Conservation (phyloP, 345 rosid species). For the Aquilaria sinensis region DNA sequence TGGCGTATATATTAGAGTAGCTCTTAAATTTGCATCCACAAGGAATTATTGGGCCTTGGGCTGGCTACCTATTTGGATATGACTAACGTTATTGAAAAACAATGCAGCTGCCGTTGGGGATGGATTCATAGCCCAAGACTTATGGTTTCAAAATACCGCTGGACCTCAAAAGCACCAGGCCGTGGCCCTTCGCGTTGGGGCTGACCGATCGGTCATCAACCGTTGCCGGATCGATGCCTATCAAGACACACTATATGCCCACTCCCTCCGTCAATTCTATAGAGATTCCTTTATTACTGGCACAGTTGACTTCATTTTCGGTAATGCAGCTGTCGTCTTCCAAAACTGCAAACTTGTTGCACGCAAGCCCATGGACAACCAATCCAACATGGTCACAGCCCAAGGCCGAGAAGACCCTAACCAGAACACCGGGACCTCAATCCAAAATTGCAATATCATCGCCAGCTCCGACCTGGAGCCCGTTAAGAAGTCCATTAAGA, state of each 20-base stretch:
- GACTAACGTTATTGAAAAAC: too few relatives aligned
- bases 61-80: too few relatives aligned
- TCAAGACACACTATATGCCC: slow-evolving; percentile 76
- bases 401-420: slow-evolving; percentile 64
- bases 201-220: slow-evolving; percentile 67
- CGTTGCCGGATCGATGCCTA: slow-evolving; percentile 69
- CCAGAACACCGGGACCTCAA: slow-evolving; percentile 73
- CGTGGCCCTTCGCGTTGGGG: slow-evolving; percentile 77
- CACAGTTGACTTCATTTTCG: slow-evolving; percentile 76
- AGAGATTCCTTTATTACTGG: slow-evolving; percentile 60
- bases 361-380: slow-evolving; percentile 49
- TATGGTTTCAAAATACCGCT: slow-evolving; percentile 74
- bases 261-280: slow-evolving; percentile 66
- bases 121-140: slow-evolving; percentile 87
- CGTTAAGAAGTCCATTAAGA: slow-evolving; percentile 31
- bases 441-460: slow-evolving; percentile 56
- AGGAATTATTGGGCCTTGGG: too few relatives aligned
- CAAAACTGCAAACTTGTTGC: slow-evolving; percentile 62
- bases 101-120: slow-evolving; percentile 63
- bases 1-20: too few relatives aligned
- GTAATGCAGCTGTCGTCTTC: slow-evolving; percentile 63
- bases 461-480: slow-evolving; percentile 54
- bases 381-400: slow-evolving; percentile 73
- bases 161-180: slow-evolving; percentile 82
- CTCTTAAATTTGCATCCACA: too few relatives aligned